These are phyloP conservation scores for Berkeleyomyces basicola DNA, from an alignment of 2,329 filamentous ascomycete species.

Conservation along the genomic window DNA sequence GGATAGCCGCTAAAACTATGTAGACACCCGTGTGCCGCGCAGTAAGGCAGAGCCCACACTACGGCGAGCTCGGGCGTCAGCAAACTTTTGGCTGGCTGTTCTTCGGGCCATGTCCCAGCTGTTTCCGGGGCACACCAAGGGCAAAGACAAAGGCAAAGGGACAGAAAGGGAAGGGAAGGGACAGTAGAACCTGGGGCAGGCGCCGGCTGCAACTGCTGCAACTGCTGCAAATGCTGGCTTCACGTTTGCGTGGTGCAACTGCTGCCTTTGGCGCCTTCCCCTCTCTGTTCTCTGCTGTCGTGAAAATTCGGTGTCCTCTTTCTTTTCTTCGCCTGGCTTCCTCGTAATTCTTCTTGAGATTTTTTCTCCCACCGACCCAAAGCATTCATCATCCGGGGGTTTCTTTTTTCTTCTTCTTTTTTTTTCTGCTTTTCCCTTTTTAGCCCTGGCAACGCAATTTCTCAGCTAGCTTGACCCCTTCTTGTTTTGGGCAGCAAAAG, in stretches of 20 bases:
- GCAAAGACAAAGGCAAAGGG: neutral
- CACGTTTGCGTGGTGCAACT: neutral
- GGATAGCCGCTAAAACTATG: neutral
- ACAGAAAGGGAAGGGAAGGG: neutral
- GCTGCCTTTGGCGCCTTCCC: neutral
- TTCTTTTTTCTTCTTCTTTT: slow-evolving; percentile 4
- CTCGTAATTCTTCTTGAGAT: neutral
- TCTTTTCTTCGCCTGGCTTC: neutral
- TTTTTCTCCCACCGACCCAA: neutral
- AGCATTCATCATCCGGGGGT: neutral
- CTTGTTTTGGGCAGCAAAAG: slow-evolving; percentile 5
- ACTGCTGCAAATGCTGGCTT: neutral
- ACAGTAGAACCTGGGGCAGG: neutral
- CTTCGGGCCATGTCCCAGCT: neutral
- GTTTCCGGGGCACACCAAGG: neutral
- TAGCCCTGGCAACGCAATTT: neutral
- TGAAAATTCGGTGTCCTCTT: neutral
- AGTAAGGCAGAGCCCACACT: neutral
- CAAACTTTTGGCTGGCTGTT: neutral
- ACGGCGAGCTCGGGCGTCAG: neutral
- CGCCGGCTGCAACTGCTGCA: neutral
- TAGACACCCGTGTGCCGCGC: neutral
- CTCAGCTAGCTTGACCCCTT: neutral
- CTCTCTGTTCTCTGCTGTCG: neutral
- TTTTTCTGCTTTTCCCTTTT: slow-evolving; percentile 2